Base-by-base conservation (phyloP, 768 basidiomycete genomes). In the Kwoniella europaea region DNA sequence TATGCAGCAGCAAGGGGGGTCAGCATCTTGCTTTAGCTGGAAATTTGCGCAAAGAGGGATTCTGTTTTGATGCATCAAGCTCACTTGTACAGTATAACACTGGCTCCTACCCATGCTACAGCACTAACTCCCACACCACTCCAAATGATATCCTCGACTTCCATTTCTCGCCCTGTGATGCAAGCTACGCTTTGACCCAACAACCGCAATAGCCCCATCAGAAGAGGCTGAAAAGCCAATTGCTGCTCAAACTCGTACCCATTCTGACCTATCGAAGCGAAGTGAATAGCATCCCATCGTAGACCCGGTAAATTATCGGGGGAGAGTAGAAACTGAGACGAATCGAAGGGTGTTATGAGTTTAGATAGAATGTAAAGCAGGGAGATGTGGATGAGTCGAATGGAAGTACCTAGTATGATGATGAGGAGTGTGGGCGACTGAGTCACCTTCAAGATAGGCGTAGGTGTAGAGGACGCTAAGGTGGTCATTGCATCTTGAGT, bases 281-380 rank as follows among this genome's bases (percentile, higher is more conserved):
- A 98, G 83, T 97, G 91, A 74, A 98, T 87, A 2, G 86, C 86
- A 79, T 98, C 96, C 97, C 96, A 99, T 74, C 94, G 88, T 10
- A 94, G 85, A 2, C 89, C 79, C 1, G 86, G 57, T 13, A 55
- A 41, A 22, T 42, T 22, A 20, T 29, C 15, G 3, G 16, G 20
- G 16, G 44, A 41, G 20, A 74, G 20, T 15, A 78, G 42, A 10
- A 53, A 15, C 27, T 71, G 74, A 9, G 79, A 80, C 2, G 73
- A 55, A 68, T 81, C 79, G 73, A 81, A 81, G 12, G 72, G 46
- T 15, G 74, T 65, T 10, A 74, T 24, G 10, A 74, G 4, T 2
- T 18, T 15, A 0, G 66, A 52, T 29, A 70, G 50, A 12, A 73
- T 56, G 50, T 66, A 55, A 1, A 77, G 68, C 22, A 76, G 42